Conservation (phyloP, 768 basidiomycete species). For the Naganishia kalamii region DNA sequence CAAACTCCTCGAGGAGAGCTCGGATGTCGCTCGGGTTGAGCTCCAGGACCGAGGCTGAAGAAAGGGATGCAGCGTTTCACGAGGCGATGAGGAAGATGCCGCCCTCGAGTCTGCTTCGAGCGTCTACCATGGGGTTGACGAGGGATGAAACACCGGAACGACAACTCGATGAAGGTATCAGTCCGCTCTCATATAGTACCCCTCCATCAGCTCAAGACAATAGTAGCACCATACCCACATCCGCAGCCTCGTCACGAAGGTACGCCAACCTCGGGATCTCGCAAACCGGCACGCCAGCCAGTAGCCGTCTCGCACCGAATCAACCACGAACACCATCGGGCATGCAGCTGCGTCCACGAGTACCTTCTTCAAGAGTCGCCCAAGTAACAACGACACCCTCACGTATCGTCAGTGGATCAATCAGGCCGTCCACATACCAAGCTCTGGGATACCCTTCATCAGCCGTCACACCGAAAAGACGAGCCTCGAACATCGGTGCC, state of each 20-base stretch:
- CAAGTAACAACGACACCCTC: slow-evolving; percentile 2
- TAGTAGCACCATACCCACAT: neutral
- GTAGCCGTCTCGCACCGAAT: neutral
- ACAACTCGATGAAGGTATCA: slow-evolving; percentile 10
- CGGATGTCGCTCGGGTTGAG: slow-evolving; percentile 32
- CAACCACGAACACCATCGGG: slow-evolving; percentile 10
- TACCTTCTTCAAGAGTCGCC: neutral
- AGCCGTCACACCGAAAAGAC: slow-evolving; percentile 5
- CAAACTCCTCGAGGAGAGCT: slow-evolving; percentile 27
- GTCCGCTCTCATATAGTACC: neutral
- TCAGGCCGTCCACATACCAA: neutral
- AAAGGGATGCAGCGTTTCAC: slow-evolving; percentile 34
- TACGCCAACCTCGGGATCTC: slow-evolving; percentile 11
- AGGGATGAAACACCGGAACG: neutral
- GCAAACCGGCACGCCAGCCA: slow-evolving; percentile 1
- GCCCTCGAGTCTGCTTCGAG: slow-evolving; percentile 29
- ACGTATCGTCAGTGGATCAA: neutral
- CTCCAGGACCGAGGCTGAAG: slow-evolving; percentile 25
- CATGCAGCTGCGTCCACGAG: slow-evolving; percentile 1
- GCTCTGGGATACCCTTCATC: neutral
- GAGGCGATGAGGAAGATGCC: slow-evolving; percentile 35
- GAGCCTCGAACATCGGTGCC: neutral
- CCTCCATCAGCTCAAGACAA: neutral
- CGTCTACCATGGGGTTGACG: neutral
- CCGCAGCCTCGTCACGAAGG: neutral